Percentiles rank a stretch among this genome's conserved stretches.
These are phyloP conservation scores for Tylopilus sp. DNA, from an alignment of 1,284 basidiomycete genomes.

Conservation along the genomic window DNA sequence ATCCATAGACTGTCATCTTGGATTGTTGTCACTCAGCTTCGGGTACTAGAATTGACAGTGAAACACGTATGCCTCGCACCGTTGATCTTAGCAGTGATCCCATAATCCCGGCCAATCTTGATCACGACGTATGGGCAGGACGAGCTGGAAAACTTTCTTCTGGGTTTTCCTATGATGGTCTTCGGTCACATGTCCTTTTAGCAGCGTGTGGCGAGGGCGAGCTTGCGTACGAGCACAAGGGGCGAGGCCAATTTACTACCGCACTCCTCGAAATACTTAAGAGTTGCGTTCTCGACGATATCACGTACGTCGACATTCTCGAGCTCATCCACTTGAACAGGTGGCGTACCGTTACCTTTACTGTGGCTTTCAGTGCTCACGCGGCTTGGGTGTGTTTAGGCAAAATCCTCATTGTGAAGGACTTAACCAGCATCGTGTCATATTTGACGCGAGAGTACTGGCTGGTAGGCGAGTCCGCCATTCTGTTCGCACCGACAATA, in stretches of 20 bases:
- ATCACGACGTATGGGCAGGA: slow-evolving; percentile 58
- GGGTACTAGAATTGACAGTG: slow-evolving; percentile 48
- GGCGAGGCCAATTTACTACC: slow-evolving; percentile 24
- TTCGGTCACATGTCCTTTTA: slow-evolving; percentile 60
- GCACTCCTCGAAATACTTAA: slow-evolving; percentile 26
- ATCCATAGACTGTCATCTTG: slow-evolving; percentile 58
- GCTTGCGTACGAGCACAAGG: slow-evolving; percentile 26
- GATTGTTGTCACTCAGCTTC: slow-evolving; percentile 67
- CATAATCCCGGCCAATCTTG: slow-evolving; percentile 59
- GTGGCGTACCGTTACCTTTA: slow-evolving; percentile 7
- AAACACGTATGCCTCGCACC: slow-evolving; percentile 51
- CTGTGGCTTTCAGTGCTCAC: background rate
- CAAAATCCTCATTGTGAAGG: slow-evolving; percentile 35
- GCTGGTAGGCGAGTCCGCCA: slow-evolving; percentile 12
- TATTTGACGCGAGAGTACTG: slow-evolving; percentile 26
- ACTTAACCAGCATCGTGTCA: slow-evolving; percentile 17
- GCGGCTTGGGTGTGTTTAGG: background rate
- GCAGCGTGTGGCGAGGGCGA: slow-evolving; percentile 63
- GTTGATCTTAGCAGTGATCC: slow-evolving; percentile 52
- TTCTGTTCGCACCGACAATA: background rate
- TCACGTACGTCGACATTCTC: slow-evolving; percentile 31
- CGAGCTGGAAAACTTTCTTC: slow-evolving; percentile 41
- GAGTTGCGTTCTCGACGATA: background rate
- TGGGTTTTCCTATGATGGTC: slow-evolving; percentile 55
- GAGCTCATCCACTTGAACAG: slow-evolving; percentile 13